Base-by-base conservation (phyloP, 192 early-diverging fungal genomes). In the Coemansia sp. region DNA sequence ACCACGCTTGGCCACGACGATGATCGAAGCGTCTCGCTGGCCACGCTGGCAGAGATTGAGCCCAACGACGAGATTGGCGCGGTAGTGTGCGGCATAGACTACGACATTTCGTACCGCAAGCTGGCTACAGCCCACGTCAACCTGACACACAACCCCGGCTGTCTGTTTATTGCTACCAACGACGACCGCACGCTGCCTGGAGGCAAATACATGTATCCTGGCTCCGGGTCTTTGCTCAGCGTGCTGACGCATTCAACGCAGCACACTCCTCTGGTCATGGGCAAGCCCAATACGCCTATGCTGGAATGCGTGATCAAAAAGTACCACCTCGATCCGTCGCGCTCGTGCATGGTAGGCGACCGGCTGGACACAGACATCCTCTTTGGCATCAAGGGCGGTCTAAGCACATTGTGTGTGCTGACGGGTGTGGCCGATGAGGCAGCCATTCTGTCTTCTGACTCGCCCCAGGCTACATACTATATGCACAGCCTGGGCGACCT, bases 261-360 rank as follows among this genome's bases (percentile, higher is more conserved):
- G 49, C 61, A 87, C 53, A 55, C 85, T n/a, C 94, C 96, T 32
- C 79, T 76, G 3, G 84, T 97, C 44, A 79, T 97, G 51, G 96
- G 96, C 16, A 99, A 99, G 66, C 96, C 96, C 9, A 86, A 91
- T 62, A 82, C 87, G 58, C 87, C 87, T 10, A 97, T 99, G 94
- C 71, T 99, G 41, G 91, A 99, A 50, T 87, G 88, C 45, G 94
- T 99, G 51, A 75, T 92, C 41, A 76, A 87, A 34, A 88, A 88
- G 82, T 88, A 85, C 61, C 80, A 87, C 44, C 80, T 97, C 4
- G 88, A 97, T 53, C 85, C 83, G 0, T 45, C 69, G 10, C 76
- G 87, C 41, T 93, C 94, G 5, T 94, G 89, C 72, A 99, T 99
- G 96, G 87, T 99, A 39, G 96, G 96, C 20, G 96, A 99, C 65